Evolutionary conservation across 169 alveolate genomes (phyloP).

Genomic region (Plasmodium gallinaceum): DNA sequence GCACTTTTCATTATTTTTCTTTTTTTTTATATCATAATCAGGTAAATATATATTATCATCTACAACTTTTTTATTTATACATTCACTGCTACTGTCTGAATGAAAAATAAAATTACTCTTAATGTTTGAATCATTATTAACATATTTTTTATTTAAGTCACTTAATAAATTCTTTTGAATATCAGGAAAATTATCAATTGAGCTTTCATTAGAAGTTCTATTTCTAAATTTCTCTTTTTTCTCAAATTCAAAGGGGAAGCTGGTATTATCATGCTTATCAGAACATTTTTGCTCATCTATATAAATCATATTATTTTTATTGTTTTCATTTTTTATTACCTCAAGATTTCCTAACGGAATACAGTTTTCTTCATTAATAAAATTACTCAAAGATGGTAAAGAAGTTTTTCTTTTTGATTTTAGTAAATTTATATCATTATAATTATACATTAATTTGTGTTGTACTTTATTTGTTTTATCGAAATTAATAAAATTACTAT

Average conservation of each 20-base stretch:
- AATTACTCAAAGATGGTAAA: neutral
- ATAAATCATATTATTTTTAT: neutral
- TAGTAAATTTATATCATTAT: neutral
- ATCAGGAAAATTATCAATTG: too few relatives aligned
- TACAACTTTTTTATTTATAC: neutral
- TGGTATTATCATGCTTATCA: neutral
- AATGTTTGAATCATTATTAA: too few relatives aligned
- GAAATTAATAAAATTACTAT: conserved; percentile 3
- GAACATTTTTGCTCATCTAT: neutral
- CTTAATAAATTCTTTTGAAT: too few relatives aligned
- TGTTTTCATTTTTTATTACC: neutral
- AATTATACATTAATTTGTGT: neutral
- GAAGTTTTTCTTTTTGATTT: neutral
- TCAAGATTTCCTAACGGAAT: neutral
- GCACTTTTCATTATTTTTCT: conserved; percentile 8
- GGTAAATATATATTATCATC: conserved; percentile 9
- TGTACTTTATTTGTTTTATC: neutral
- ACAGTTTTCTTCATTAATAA: neutral
- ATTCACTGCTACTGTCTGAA: neutral
- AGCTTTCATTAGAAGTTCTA: neutral
- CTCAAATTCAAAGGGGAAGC: neutral
- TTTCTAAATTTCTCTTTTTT: neutral
- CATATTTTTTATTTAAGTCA: too few relatives aligned
- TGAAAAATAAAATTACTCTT: too few relatives aligned
- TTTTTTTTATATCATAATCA: neutral